Evolutionary conservation across 345 rosid genomes (phyloP), one percentile per base, ranked within the genome.

Genomic region (Nasturtium officinale): DNA sequence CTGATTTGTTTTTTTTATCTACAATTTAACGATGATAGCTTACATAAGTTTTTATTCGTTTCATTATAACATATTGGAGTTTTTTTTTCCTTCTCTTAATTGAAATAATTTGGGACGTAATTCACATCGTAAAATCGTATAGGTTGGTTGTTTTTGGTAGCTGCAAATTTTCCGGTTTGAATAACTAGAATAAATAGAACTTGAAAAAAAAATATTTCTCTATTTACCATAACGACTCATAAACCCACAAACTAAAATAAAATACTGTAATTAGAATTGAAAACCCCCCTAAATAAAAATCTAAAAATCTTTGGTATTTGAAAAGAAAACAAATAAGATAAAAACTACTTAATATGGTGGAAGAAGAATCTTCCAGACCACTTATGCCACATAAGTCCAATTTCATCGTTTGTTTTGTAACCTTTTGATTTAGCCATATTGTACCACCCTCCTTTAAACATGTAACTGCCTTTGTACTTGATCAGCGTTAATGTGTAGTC

Each of bases 351-450:
- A 43, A 62, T 28, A 43, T 25, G 67, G 52, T 61, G 67, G 4
- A 62, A 5, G 23, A 42, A 43, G 3, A 43, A 42, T 43, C 67
- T 26, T 9, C 21, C 6, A 43, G 51, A 25, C 3, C 9, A 42
- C 13, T 26, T 62, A 25, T 61, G 18, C 67, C 37, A 61, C 35
- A n/a, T 25, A 43, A 61, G 67, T 9, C 67, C 38, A 26, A 62
- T 43, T 9, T 8, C 9, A 61, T 61, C 37, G 21, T 61, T 25
- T 42, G 35, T 2, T 42, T 23, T 25, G 35, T 37, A 43, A 43
- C 35, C 52, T 43, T 26, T 42, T 8, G 51, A 37, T 26, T 9
- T 62, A 15, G 23, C 53, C 4, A 62, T 9, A 62, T 9, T 15
- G 23, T 3, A 26, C 53, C 67, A 62, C n/a, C 53, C 67, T 43